phyloP scores from a whole-genome alignment of 169 alveolate species.

The Neospora caninum region DNA sequence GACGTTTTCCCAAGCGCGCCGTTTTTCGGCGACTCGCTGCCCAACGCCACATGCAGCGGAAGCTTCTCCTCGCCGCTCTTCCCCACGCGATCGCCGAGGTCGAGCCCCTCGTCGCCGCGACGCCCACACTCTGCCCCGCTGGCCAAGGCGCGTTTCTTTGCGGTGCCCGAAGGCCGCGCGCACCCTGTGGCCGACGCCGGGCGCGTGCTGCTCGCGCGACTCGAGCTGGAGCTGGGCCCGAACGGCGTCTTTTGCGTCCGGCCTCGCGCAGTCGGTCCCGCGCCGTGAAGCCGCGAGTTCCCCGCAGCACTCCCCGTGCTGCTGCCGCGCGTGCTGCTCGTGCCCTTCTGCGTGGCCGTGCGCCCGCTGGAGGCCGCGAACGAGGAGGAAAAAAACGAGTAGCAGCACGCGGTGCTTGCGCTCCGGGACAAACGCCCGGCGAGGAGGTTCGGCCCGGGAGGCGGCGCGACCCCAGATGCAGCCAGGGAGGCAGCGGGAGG shows the following conservation, averaged over 20 bases:
- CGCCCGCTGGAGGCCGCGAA: slow-evolving; percentile 14
- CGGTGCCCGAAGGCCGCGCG: not conserved
- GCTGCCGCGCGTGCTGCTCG: slow-evolving; percentile 39
- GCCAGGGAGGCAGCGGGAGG: not conserved
- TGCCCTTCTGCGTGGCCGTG: slow-evolving; percentile 31
- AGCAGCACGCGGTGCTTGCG: slow-evolving; percentile 39
- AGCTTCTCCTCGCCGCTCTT: no score
- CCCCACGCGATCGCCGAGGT: no score
- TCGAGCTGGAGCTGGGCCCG: not conserved
- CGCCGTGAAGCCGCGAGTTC: not conserved
- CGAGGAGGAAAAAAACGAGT: not conserved
- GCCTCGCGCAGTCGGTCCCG: not conserved
- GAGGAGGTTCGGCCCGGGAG: slow-evolving; percentile 10
- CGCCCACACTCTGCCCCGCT: no score
- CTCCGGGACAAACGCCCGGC: not conserved
- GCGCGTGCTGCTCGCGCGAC: not conserved
- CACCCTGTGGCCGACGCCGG: not conserved
- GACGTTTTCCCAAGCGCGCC: no score
- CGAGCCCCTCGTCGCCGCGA: no score
- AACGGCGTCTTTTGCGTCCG: slow-evolving; percentile 51
- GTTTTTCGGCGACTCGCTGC: no score
- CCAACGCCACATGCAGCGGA: no score
- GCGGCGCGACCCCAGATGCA: not conserved
- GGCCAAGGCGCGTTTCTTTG: no score
- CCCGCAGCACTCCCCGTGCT: slow-evolving; percentile 42